Base-by-base conservation (phyloP, 129 eudicot species). In the Artemisia tridentata region DNA sequence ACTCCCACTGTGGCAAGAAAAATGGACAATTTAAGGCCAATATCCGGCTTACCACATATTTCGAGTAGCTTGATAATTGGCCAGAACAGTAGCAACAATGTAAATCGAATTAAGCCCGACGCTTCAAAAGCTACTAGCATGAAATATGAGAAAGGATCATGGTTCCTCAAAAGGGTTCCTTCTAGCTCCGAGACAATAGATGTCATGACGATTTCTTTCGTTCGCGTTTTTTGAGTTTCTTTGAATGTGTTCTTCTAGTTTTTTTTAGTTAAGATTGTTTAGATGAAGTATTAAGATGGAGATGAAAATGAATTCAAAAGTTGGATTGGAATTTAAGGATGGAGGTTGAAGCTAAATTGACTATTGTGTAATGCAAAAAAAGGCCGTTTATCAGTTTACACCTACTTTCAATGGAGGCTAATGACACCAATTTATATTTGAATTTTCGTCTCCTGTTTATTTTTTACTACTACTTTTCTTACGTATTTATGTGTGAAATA, bases 61-160 rank as follows among this genome's bases (percentile, higher is more conserved):
- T 81, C 96, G 0, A 93, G 79, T 45, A 87, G 67, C 27, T 84
- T 75, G 51, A 89, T 81, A 43, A 93, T 60, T 0, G 98, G 98
- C 96, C 96, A 93, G 3, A 85, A 18, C 8, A 72, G 5, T 15
- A 93, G 65, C 70, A 93, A 80, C 18, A 87, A 20, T 15, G 91
- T 78, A 56, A 93, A 93, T 1, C 98, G 92, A 51, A 89, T 72
- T 29, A 93, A 77, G 7, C 97, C 95, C 0, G 98, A 93, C 2
- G 97, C 96, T 72, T 93, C 98, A 49, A 89, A 93, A 5, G 98
- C 97, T 34, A 93, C 79, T 54, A 89, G 77, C 98, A 93, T 93
- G 88, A 87, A 89, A 74, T 93, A 89, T 52, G 95, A 82, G 75
- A 89, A 93, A 18, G 91, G 74, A 72, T 93, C 88, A 21, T 77